These are phyloP conservation scores for Auxenochlorella protothecoides DNA, from an alignment of 139 green algal genomes.

Conservation along the genomic window DNA sequence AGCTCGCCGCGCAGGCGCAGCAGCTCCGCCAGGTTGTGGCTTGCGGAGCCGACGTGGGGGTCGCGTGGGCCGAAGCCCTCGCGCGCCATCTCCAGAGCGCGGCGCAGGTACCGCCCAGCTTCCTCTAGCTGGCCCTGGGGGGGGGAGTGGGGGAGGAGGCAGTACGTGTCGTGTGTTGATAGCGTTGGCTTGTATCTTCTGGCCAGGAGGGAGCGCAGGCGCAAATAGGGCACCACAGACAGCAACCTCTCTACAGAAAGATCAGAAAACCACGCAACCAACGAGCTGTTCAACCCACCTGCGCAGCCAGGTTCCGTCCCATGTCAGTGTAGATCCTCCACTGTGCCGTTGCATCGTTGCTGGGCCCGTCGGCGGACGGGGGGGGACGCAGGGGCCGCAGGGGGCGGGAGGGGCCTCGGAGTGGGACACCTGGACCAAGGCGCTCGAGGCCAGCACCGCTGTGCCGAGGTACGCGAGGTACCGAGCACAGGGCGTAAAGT, in stretches of 20 bases:
- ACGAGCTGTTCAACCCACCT: background rate
- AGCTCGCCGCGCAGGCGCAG: constrained; percentile 43
- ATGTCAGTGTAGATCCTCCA: constrained; percentile 33
- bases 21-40: constrained; percentile 68
- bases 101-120: constrained; percentile 46
- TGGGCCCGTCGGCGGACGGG: background rate
- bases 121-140: constrained; percentile 30
- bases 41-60: constrained; percentile 49
- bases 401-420: background rate
- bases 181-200: no score
- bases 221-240: no score
- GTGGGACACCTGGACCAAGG: no score
- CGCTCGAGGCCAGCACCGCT: no score
- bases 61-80: constrained; percentile 52
- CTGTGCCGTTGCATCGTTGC: constrained; percentile 11
- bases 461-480: no score
- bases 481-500: no score
- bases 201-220: no score
- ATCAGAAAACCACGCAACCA: no score
- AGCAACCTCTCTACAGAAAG: no score
- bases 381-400: background rate
- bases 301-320: constrained; percentile 16
- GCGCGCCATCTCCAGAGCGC: constrained; percentile 38
- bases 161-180: no score
- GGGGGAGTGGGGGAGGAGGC: no score